Conservation (phyloP, 805 yeast species). For the Saturnispora sekii region DNA sequence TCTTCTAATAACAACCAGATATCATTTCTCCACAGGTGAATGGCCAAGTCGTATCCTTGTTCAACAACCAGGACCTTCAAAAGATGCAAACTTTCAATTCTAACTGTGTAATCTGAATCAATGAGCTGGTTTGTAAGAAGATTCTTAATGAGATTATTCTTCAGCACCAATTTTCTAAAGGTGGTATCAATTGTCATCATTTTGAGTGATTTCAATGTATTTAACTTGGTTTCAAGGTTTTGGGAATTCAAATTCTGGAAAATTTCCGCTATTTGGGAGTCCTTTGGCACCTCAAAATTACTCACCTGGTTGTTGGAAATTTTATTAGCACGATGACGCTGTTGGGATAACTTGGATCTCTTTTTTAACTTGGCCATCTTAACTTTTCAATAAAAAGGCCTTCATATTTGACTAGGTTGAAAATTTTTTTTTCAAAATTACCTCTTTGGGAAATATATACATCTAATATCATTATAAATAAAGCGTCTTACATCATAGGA, state of each 20-base stretch:
- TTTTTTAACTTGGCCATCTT: constrained; percentile 70
- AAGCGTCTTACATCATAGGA: too few species aligned
- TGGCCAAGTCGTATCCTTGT: constrained; percentile 79
- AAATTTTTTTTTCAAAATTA: neutral
- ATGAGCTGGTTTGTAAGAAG: constrained; percentile 29
- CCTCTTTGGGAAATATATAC: neutral
- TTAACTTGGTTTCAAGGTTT: neutral
- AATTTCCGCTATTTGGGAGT: constrained; percentile 2
- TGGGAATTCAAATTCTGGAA: constrained; percentile 33
- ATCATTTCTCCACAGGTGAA: constrained; percentile 66
- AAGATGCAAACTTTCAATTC: constrained; percentile 49
- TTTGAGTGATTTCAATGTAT: neutral
- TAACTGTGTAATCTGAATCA: constrained; percentile 1
- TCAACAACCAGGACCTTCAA: constrained; percentile 72
- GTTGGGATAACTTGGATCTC: constrained; percentile 42
- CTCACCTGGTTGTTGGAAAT: neutral
- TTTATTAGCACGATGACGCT: constrained; percentile 15
- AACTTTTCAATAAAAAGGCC: neutral
- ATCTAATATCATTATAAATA: too few species aligned
- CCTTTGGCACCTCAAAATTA: neutral
- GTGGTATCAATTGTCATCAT: constrained; percentile 33
- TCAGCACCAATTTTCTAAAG: constrained; percentile 53
- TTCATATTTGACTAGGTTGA: neutral
- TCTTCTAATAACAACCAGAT: constrained; percentile 55
- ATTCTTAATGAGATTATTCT: constrained; percentile 59